These are phyloP conservation scores for Macadamia tetraphylla DNA, from an alignment of 164 flowering plant genomes.

Conservation along the genomic window DNA sequence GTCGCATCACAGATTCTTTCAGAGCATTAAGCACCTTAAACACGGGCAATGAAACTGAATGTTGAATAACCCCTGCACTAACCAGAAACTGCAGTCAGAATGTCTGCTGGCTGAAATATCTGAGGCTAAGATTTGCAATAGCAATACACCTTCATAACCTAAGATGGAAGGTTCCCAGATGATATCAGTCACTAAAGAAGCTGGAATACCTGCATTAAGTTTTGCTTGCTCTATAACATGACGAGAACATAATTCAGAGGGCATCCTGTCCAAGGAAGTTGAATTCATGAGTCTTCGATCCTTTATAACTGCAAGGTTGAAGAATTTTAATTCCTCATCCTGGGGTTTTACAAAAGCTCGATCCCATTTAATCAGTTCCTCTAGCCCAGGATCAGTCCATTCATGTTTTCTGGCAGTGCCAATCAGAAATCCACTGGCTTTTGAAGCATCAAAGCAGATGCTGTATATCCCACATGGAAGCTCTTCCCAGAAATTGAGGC, in stretches of 20 bases:
- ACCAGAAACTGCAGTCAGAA: constrained; percentile 5
- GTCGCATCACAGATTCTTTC: constrained; percentile 59
- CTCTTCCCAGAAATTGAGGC: constrained; percentile 73
- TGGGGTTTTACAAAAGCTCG: constrained; percentile 59
- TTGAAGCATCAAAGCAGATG: constrained; percentile 28
- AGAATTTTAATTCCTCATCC: constrained; percentile 18
- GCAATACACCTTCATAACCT: constrained; percentile 6
- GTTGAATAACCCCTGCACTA: constrained; percentile 21
- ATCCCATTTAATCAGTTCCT: constrained; percentile 72
- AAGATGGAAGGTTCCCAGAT: not conserved
- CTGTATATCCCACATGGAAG: constrained; percentile 91
- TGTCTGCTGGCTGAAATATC: not conserved
- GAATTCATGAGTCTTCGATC: constrained; percentile 13
- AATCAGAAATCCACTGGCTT: constrained; percentile 19
- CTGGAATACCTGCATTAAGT: constrained; percentile 2
- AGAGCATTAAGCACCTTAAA: constrained; percentile 56
- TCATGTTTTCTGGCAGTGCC: constrained; percentile 66
- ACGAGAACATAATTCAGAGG: constrained; percentile 17
- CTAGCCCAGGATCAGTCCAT: constrained; percentile 51
- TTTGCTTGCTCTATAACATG: constrained; percentile 6
- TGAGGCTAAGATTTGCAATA: not conserved
- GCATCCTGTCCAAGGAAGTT: constrained; percentile 15
- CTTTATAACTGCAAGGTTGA: not conserved
- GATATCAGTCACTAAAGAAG: constrained; percentile 4
- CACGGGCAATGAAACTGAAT: constrained; percentile 32